phyloP scores from a whole-genome alignment of 2,329 filamentous ascomycete species.

The Hymenoscyphus albidus region DNA sequence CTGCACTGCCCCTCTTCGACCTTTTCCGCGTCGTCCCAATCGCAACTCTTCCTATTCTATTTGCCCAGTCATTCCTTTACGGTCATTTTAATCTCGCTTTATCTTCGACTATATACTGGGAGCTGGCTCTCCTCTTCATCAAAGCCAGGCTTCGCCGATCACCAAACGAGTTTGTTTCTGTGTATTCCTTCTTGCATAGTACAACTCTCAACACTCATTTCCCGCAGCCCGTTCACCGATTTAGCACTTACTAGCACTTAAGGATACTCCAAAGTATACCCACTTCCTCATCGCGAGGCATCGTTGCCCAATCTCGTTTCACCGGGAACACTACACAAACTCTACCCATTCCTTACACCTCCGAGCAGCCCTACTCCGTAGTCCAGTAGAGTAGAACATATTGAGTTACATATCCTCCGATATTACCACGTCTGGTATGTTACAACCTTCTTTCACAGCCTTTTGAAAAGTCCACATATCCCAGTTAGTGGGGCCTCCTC shows the following conservation, averaged over 20 bases:
- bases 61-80: conserved; percentile 51
- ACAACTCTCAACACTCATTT: conserved; percentile 42
- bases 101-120: conserved; percentile 47
- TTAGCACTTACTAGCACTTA: conserved; percentile 9
- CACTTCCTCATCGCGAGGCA: conserved; percentile 40
- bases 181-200: conserved; percentile 36
- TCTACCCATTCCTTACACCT: conserved; percentile 39
- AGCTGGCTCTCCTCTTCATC: conserved; percentile 53
- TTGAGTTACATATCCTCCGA: conserved; percentile 32
- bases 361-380: conserved; percentile 28
- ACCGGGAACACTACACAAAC: conserved; percentile 34
- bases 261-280: conserved; percentile 35
- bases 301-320: conserved; percentile 38
- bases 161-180: conserved; percentile 43
- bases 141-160: conserved; percentile 37
- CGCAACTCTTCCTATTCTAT: conserved; percentile 39
- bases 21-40: conserved; percentile 45
- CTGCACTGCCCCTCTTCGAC: conserved; percentile 46
- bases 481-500: conserved; percentile 23
- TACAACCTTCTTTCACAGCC: conserved; percentile 21
- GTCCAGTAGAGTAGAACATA: conserved; percentile 40
- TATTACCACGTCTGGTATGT: conserved; percentile 33
- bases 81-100: conserved; percentile 40
- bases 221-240: conserved; percentile 25
- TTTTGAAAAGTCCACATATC: conserved; percentile 20